Evolutionary conservation across 768 basidiomycete genomes (phyloP), one percentile per base, ranked within the genome.

Genomic region (Saitozyma sp.): DNA sequence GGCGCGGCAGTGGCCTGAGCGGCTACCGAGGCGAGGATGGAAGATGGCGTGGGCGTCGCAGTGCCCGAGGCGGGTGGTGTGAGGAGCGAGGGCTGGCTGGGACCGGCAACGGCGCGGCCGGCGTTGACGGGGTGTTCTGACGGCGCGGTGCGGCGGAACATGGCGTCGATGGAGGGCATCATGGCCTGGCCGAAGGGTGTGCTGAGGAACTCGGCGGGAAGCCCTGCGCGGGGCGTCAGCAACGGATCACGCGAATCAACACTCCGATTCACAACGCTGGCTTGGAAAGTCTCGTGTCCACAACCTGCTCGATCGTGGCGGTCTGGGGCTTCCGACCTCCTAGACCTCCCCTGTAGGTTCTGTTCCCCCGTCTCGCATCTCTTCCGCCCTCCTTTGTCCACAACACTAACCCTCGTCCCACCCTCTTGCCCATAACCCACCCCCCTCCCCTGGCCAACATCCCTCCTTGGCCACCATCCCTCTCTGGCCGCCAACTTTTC

Each of bases 121-220:
- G 70, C 55, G 38, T 62, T 62, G 55, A 64, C 56, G 41, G 60
- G 51, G 20, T 83, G 74, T 41, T 81, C 80, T 8, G 82, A 82
- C 9, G 86, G 80, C 0, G 81, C 66, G 3, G 88, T 86, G 20
- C 86, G 83, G 20, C 85, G 81, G 79, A 86, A 96, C 92, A 95
- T 92, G 52, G 85, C 82, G 74, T 97, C 93, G 55, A 98, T 96
- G 49, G 89, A 92, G 0, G 94, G 93, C 0, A 89, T 86, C 51
- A 97, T 84, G 0, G 89, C 86, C 8, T 85, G 85, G 14, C 93
- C 93, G 66, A 96, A 91, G 0, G 91, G 91, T 0, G 91, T 93
- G 0, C 91, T 89, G 20, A 94, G 85, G 79, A 92, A 92, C 66
- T 92, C 92, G 9, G 86, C 66, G 2, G 81, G 79, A 6, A 80